Evolutionary conservation across 768 basidiomycete genomes (phyloP).

Genomic region (Mycena rebaudengoi): DNA sequence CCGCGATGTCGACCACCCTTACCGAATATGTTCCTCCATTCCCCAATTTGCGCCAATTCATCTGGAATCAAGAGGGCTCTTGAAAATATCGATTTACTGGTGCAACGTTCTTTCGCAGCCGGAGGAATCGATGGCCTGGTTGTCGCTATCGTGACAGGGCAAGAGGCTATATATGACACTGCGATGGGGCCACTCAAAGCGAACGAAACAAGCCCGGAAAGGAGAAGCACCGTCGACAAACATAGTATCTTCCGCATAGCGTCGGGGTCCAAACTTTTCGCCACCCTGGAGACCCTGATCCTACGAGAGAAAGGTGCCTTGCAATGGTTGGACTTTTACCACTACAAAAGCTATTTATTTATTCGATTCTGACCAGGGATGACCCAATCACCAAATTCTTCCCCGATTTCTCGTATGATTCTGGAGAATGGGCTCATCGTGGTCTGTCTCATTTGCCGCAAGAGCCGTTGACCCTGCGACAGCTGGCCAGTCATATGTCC

Average conservation of each 20-base stretch:
- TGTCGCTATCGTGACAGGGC: constrained; percentile 33
- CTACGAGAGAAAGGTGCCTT: constrained; percentile 33
- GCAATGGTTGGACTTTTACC: constrained; percentile 23
- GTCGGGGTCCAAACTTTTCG: constrained; percentile 37
- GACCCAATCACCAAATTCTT: constrained; percentile 35
- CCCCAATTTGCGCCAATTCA: constrained; percentile 7
- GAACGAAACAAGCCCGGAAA: constrained; percentile 30
- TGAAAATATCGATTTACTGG: constrained; percentile 8
- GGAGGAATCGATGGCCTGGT: constrained; percentile 36
- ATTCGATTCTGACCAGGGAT: constrained; percentile 26
- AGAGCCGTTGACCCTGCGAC: constrained; percentile 30
- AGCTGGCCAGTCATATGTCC: constrained; percentile 37
- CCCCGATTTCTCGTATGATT: constrained; percentile 28
- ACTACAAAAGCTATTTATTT: neutral
- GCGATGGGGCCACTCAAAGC: constrained; percentile 31
- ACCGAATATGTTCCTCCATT: constrained; percentile 15
- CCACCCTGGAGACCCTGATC: constrained; percentile 32
- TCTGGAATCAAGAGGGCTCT: constrained; percentile 5
- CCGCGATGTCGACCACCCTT: constrained; percentile 16
- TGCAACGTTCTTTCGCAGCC: neutral
- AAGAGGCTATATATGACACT: constrained; percentile 31
- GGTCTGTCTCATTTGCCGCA: neutral
- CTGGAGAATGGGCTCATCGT: constrained; percentile 7
- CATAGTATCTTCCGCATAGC: constrained; percentile 34
- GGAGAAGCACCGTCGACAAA: constrained; percentile 12